Base-by-base conservation (phyloP, 2,329 filamentous ascomycete species). In the Phyllosticta paracitricarpa region DNA sequence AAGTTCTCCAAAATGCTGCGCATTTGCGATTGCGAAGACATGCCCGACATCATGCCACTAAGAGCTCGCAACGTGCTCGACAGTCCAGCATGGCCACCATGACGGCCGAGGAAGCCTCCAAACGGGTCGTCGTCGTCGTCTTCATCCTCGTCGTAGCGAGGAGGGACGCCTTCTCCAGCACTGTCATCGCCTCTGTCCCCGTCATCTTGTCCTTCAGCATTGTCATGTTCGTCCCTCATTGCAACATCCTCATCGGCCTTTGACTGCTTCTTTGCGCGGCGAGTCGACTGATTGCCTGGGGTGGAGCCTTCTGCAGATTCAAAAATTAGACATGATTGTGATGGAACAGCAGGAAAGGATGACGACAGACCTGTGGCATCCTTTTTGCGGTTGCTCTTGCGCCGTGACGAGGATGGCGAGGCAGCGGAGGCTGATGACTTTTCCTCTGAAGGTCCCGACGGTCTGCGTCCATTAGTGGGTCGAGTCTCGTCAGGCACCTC, bases 11-110 rank as follows among this genome's bases (percentile, higher is more conserved):
- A 69, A 35, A 80, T 76, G 60, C 70, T 89, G 61, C 93, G 84
- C 57, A 99, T 79, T 65, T 91, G 86, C 51, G 85, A 82, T n/a
- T 48, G 40, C 40, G 85, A 82, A 24, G 89, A 88, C 62, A 93
- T 86, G 51, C 92, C 89, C 2, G 89, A 89, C 83, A 97, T 93
- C 82, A 96, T 95, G 65, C 92, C 92, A 59, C 86, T 95, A 66
- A 99, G 78, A 19, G 92, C 91, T 71, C 93, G 83, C 19, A 99
- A 81, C 14, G 91, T 96, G 69, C 80, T 89, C 6, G 90, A 89
- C 28, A 97, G 78, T 59, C 85, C 81, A 17, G 84, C 81, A 9
- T 82, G 79, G 61, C 82, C 82, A 54, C 81, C 83, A 55, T 83
- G 82, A 52, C 87, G 84, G 40, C 89, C 86, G 65, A 96, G 90